Conservation (phyloP, 768 basidiomycete genomes). For the Coprinopsis strossmayeri region DNA sequence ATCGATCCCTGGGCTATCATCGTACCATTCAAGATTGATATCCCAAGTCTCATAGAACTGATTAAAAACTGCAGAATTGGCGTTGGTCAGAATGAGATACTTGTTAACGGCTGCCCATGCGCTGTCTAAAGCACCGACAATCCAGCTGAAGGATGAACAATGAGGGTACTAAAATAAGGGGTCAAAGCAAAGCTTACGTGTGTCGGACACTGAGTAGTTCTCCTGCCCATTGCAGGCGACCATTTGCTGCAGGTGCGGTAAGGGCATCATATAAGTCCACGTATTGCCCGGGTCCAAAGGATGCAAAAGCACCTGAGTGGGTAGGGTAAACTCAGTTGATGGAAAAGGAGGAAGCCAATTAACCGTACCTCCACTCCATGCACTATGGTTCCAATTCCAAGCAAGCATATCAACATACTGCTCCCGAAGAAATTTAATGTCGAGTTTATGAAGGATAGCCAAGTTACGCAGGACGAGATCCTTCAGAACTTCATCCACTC, state of each 20-base stretch:
- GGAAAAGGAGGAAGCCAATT: no score
- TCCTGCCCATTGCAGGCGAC: slow-evolving; percentile 29
- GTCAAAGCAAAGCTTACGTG: no score
- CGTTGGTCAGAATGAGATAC: slow-evolving; percentile 16
- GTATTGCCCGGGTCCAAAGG: slow-evolving; percentile 30
- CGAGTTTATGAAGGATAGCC: slow-evolving; percentile 20
- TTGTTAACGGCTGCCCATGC: slow-evolving; percentile 15
- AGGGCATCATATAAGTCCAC: slow-evolving; percentile 18
- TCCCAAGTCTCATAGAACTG: slow-evolving; percentile 14
- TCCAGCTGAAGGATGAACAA: slow-evolving; percentile 11
- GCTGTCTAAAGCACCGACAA: slow-evolving; percentile 18
- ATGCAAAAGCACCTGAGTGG: slow-evolving; percentile 29
- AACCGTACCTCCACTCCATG: slow-evolving; percentile 16
- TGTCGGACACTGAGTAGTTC: slow-evolving; percentile 30
- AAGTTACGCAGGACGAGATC: slow-evolving; percentile 22
- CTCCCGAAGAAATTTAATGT: slow-evolving; percentile 13
- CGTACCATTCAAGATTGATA: slow-evolving; percentile 8
- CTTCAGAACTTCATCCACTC: slow-evolving; percentile 17
- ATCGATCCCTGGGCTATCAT: no score
- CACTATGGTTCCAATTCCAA: slow-evolving; percentile 10
- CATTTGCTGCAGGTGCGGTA: slow-evolving; percentile 15
- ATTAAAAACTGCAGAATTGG: slow-evolving; percentile 12
- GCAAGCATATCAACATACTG: slow-evolving; percentile 17
- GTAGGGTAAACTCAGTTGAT: no score
- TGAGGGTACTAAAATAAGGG: no score